A percentile compares a stretch with the other conserved stretches of the same genome.
Conservation (phyloP, 495 filamentous ascomycete species). For the Trichoderma erinaceum region DNA sequence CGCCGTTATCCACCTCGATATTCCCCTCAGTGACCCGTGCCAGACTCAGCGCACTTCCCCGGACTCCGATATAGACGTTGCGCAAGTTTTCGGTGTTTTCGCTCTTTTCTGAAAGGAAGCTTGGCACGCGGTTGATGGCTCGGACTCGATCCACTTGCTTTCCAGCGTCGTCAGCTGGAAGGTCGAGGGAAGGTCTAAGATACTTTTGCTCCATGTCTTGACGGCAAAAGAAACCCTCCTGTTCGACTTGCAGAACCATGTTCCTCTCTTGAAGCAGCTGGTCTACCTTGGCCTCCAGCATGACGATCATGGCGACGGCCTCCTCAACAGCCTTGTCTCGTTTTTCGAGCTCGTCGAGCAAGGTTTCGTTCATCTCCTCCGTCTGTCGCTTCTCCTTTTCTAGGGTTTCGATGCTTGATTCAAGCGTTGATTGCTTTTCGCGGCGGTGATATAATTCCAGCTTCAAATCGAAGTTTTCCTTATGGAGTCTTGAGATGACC, state of each 20-base stretch:
- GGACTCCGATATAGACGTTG: conserved; percentile 52
- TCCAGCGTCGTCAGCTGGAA: conserved; percentile 19
- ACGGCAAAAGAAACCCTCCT: conserved; percentile 27
- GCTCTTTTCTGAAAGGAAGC: conserved; percentile 58
- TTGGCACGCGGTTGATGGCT: conserved; percentile 51
- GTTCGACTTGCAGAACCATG: conserved; percentile 35
- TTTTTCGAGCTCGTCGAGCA: conserved; percentile 64
- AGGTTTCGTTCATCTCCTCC: conserved; percentile 59
- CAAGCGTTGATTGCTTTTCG: conserved; percentile 46
- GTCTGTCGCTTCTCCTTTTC: conserved; percentile 46
- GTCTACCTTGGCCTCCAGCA: conserved; percentile 62
- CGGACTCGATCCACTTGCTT: conserved; percentile 21
- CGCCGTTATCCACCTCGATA: conserved; percentile 26
- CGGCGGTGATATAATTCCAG: conserved; percentile 74
- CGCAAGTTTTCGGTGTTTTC: conserved; percentile 59
- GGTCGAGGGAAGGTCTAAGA: conserved; percentile 19
- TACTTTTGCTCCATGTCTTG: conserved; percentile 20
- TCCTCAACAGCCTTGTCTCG: conserved; percentile 74
- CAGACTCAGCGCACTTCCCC: conserved; percentile 39
- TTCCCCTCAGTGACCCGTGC: conserved; percentile 31
- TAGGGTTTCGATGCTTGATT: conserved; percentile 56
- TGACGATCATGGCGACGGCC: conserved; percentile 73
- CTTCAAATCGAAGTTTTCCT: conserved; percentile 88
- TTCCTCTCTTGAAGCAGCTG: conserved; percentile 42
- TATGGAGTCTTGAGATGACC: conserved; percentile 58